Percentiles rank a stretch among this genome's conserved stretches.
Conservation (phyloP, 164 flowering plant species). For the Umbellularia californica region DNA sequence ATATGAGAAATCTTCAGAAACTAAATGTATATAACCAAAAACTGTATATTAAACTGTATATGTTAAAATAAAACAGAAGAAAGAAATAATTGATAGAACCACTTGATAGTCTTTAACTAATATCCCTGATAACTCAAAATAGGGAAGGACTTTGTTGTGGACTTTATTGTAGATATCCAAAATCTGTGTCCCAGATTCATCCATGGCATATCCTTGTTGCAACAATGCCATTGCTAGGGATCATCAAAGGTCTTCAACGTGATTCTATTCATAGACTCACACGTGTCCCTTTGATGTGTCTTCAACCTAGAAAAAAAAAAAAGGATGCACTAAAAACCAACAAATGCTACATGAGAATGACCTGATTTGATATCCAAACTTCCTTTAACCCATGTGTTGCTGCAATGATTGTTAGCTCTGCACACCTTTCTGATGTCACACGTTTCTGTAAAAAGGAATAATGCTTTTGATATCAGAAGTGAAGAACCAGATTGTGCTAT, state of each 20-base stretch:
- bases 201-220: neutral
- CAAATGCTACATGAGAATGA: conserved; percentile 14
- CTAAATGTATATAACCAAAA: neutral
- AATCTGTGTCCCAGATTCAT: too few species aligned
- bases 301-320: neutral
- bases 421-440: conserved; percentile 81
- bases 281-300: neutral
- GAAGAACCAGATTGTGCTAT: neutral
- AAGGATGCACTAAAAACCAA: neutral
- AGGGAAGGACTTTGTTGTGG: too few species aligned
- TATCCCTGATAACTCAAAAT: too few species aligned
- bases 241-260: neutral
- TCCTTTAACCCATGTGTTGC: conserved; percentile 90
- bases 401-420: conserved; percentile 79
- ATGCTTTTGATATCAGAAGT: neutral
- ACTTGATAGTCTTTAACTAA: neutral
- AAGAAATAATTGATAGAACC: neutral
- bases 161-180: too few species aligned
- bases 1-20: neutral
- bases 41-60: neutral
- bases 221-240: too few species aligned
- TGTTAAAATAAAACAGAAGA: neutral
- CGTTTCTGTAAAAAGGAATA: conserved; percentile 49
- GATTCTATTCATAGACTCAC: neutral
- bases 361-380: conserved; percentile 97